Base-by-base conservation (phyloP, 2,329 filamentous ascomycete species). In the Stenocarpella maydis region DNA sequence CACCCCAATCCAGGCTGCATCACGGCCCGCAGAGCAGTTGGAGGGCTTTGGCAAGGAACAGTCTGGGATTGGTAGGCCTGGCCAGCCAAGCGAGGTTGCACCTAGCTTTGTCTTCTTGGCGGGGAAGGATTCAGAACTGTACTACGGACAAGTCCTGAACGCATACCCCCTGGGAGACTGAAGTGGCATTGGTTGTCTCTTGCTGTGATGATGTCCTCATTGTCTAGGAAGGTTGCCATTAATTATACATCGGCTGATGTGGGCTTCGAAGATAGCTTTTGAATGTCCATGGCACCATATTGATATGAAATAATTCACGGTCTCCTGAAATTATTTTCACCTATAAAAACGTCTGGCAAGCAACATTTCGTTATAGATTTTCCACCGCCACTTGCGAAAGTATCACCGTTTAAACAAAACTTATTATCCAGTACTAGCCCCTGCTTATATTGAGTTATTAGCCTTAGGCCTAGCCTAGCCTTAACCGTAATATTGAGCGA, bases 361-460 rank as follows among this genome's bases (percentile, higher is more conserved):
- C n/a, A n/a, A n/a, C n/a, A n/a, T n/a, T n/a, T n/a, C n/a, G n/a
- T n/a, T n/a, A n/a, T n/a, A n/a, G n/a, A n/a, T n/a, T n/a, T n/a
- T n/a, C n/a, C n/a, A n/a, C n/a, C n/a, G n/a, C n/a, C n/a, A n/a
- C n/a, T n/a, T n/a, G n/a, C n/a, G n/a, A n/a, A n/a, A n/a, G n/a
- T n/a, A n/a, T n/a, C n/a, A n/a, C n/a, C n/a, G n/a, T n/a, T n/a
- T n/a, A n/a, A n/a, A n/a, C n/a, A n/a, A n/a, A n/a, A n/a, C 76
- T 77, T 24, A 74, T 78, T 10, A 77, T 73, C 76, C 76, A 79
- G 65, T 75, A 78, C 68, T 77, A 76, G 0, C 91, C 91, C 0
- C 90, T 91, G 19, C 88, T 90, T 1, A 87, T 87, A 75, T 92
- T 92, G 79, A 93, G 89, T 88, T n/a, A 93, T 80, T 3, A 85